phyloP scores from a whole-genome alignment of 495 filamentous ascomycete genomes.

The Penicillium fimorum region DNA sequence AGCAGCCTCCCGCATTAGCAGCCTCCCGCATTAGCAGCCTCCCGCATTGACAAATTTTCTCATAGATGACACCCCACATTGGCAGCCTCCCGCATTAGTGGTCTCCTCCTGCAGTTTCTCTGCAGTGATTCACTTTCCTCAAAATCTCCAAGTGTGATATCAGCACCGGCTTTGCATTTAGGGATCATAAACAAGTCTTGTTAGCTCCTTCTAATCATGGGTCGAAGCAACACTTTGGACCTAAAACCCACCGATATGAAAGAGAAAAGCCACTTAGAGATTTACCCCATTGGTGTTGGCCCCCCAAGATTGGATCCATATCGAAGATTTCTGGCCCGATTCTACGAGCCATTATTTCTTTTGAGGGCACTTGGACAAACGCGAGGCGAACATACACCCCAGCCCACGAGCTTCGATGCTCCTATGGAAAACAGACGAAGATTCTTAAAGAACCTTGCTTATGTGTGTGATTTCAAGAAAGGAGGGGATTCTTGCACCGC shows the following conservation, averaged over 20 bases:
- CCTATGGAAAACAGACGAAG: conserved; percentile 1
- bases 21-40: background rate
- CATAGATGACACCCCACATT: background rate
- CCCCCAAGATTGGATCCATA: conserved; percentile 14
- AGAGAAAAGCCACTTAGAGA: background rate
- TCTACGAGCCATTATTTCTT: conserved; percentile 36
- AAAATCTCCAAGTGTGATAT: background rate
- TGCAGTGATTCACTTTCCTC: background rate
- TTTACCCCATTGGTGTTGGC: background rate
- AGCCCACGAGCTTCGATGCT: conserved; percentile 2
- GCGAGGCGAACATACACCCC: conserved; percentile 23
- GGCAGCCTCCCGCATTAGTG: background rate
- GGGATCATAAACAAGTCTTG: background rate
- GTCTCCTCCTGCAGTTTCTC: background rate
- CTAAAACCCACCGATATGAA: background rate
- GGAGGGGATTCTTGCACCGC: conserved; percentile 29
- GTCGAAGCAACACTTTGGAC: background rate
- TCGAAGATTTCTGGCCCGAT: conserved; percentile 21
- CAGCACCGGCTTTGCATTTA: background rate
- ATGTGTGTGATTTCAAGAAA: conserved; percentile 36
- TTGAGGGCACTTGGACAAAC: conserved; percentile 27
- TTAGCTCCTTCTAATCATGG: background rate
- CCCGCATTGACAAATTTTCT: background rate
- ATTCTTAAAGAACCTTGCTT: conserved; percentile 32
- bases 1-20: too few relatives aligned